Base-by-base conservation (phyloP, 352 stramenopile species). In the Globisporangium recalcitrans region DNA sequence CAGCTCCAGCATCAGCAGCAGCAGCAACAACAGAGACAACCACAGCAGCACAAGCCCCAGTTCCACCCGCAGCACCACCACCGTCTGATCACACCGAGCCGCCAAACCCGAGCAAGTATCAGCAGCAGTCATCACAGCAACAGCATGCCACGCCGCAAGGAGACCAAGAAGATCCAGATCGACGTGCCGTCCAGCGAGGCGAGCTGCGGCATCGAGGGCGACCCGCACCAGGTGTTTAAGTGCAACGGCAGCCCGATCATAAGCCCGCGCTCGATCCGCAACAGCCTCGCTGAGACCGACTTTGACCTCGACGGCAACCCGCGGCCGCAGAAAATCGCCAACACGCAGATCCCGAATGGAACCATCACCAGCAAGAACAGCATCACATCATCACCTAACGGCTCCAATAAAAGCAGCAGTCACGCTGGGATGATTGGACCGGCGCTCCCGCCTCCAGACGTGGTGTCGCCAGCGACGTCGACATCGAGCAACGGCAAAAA, bases 251-350 rank as follows among this genome's bases (percentile, higher is more conserved):
- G 67, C 38, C 74, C 77, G 16, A 89, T 84, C 42, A 84, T 89
- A 53, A 91, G 82, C 49, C 82, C 82, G n/a, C 65, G 79, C 1
- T 79, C 77, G 13, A 88, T 90, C 65, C 77, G 75, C 52, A 84
- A 86, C 60, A 86, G 73, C 21, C 69, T 90, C 22, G 72, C 74
- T 10, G 81, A 88, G 58, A 70, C 78, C 27, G 71, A 83, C 52
- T 81, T 75, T 48, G 77, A 74, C 19, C 57, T 82, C 19, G 68
- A 87, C 21, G 72, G 68, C 26, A 77, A 83, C 60, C 54, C 73
- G 1, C 60, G 73, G 29, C 67, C 71, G n/a, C 60, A 68, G 40
- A 76, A 76, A 24, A 54, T 63, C 3, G 62, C 65, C 8, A 63
- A 68, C 34, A 69, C 58, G 9, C 60, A 64, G 58, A 52, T 38